Conservation (phyloP, 352 stramenopile genomes). For the Peronospora belbahrii region DNA sequence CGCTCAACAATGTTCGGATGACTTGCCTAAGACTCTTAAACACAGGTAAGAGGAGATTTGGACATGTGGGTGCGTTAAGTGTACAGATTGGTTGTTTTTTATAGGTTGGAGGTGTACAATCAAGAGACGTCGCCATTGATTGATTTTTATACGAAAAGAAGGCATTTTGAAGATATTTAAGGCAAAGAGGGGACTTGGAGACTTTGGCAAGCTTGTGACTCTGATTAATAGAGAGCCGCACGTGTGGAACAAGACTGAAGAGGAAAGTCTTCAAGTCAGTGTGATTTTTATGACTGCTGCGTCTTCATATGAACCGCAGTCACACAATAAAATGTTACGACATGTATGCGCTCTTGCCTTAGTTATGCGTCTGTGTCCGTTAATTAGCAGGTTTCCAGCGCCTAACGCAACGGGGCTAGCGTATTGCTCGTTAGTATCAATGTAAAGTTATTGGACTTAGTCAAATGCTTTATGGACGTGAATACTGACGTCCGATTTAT, state of each 20-base stretch:
- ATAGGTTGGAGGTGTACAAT: constrained; percentile 82
- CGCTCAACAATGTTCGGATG: constrained; percentile 78
- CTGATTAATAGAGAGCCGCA: constrained; percentile 59
- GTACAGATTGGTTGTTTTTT: constrained; percentile 1
- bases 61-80: neutral
- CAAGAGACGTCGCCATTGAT: constrained; percentile 81
- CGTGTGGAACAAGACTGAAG: constrained; percentile 20
- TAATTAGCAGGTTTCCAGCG: no score
- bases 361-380: no score
- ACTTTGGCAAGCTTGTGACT: constrained; percentile 67
- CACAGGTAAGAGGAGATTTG: constrained; percentile 34
- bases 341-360: no score
- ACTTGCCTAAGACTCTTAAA: constrained; percentile 71
- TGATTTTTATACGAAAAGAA: constrained; percentile 74
- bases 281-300: constrained; percentile 12
- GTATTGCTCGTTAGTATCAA: no score
- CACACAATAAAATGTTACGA: constrained; percentile 6
- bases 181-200: constrained; percentile 77
- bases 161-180: constrained; percentile 80
- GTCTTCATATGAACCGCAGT: constrained; percentile 1
- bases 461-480: no score
- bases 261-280: neutral
- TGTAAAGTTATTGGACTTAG: no score
- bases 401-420: no score
- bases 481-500: no score